Evolutionary conservation across 768 basidiomycete species (phyloP).

Genomic region (Tylopilus sp.): DNA sequence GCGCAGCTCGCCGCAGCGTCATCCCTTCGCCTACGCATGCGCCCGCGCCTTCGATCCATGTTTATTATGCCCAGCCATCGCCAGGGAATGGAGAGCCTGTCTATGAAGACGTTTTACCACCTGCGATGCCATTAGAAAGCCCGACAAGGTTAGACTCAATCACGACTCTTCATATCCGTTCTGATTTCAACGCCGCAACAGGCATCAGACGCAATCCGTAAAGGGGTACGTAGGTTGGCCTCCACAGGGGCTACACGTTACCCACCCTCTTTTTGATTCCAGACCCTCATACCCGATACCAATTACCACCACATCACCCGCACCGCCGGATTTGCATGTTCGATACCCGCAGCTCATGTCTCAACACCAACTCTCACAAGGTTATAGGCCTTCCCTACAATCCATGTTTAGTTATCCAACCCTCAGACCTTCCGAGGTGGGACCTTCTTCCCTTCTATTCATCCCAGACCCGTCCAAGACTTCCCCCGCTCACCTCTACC

Average conservation of each 20-base stretch:
- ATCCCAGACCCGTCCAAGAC: conserved; percentile 32
- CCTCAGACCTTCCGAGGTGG: conserved; percentile 33
- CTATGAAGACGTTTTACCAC: conserved; percentile 33
- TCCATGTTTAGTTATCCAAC: conserved; percentile 60
- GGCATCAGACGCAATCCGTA: conserved; percentile 26
- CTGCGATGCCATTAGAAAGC: conserved; percentile 61
- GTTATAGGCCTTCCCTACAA: conserved; percentile 72
- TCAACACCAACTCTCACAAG: conserved; percentile 72
- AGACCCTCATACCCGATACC: conserved; percentile 48
- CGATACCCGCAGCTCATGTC: conserved; percentile 76
- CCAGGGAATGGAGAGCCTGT: conserved; percentile 30
- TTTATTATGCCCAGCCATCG: conserved; percentile 29
- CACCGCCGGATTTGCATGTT: conserved; percentile 44
- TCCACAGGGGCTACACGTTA: conserved; percentile 6
- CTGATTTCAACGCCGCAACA: conserved; percentile 26
- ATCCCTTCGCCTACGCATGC: conserved; percentile 27
- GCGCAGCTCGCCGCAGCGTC: conserved; percentile 38
- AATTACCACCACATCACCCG: conserved; percentile 68
- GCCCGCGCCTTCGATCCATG: conserved; percentile 28
- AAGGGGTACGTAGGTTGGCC: conserved; percentile 33
- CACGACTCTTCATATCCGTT: conserved; percentile 38
- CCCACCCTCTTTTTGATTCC: conserved; percentile 16
- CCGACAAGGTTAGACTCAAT: conserved; percentile 51
- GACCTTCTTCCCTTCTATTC: conserved; percentile 45
- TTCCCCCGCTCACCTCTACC: conserved; percentile 27